phyloP scores from a whole-genome alignment of 805 yeast genomes.

The Yarrowia sp. region DNA sequence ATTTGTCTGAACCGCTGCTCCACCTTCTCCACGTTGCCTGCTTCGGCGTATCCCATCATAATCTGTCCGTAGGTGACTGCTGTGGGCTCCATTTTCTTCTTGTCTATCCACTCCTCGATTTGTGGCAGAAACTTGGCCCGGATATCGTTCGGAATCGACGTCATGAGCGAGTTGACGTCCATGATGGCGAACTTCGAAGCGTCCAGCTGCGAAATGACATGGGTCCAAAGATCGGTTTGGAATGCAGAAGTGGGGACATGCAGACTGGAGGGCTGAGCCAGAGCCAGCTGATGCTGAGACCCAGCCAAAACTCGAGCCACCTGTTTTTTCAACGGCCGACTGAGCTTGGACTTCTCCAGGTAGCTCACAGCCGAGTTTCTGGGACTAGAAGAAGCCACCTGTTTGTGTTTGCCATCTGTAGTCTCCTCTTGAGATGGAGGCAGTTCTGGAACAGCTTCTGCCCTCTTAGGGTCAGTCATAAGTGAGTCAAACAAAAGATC shows the following conservation, averaged over 20 bases:
- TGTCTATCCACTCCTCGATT: neutral
- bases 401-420: neutral
- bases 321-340: neutral
- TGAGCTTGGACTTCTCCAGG: conserved; percentile 17
- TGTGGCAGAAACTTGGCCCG: conserved; percentile 19
- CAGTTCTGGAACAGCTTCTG: neutral
- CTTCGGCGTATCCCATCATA: conserved; percentile 37
- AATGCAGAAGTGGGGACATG: conserved; percentile 14
- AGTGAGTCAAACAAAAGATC: conserved; percentile 22
- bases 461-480: neutral
- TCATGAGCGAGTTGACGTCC: conserved; percentile 34
- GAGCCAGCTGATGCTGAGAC: neutral
- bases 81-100: neutral
- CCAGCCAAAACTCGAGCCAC: neutral
- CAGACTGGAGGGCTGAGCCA: conserved; percentile 11
- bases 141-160: conserved; percentile 29
- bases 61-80: conserved; percentile 15
- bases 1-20: conserved; percentile 10
- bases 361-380: neutral
- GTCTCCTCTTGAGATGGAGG: neutral
- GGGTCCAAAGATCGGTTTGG: conserved; percentile 15
- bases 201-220: conserved; percentile 1
- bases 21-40: conserved; percentile 20
- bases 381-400: neutral
- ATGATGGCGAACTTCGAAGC: neutral